Evolutionary conservation across 225 moss, liverwort and hornwort species (phyloP).

Genomic region (Marchantia polymorpha): DNA sequence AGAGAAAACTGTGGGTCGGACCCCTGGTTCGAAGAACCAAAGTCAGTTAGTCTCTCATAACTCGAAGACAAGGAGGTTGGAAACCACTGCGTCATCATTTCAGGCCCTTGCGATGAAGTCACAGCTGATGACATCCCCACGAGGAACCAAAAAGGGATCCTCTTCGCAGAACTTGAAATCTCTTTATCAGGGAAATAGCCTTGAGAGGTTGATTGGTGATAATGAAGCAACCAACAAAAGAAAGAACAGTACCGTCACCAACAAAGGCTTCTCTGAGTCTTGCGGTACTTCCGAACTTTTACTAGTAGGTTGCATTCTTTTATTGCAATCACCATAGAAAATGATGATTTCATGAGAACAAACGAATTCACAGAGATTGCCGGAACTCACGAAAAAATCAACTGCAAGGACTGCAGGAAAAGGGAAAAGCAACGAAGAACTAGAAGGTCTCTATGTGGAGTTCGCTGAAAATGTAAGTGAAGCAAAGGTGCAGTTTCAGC

Average conservation of each 20-base stretch:
- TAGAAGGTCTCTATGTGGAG: constrained; percentile 27
- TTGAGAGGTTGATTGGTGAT: constrained; percentile 11
- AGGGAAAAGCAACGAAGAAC: constrained; percentile 34
- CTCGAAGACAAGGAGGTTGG: constrained; percentile 10
- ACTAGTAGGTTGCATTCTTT: neutral
- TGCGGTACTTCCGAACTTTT: constrained; percentile 15
- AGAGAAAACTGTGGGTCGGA: constrained; percentile 8
- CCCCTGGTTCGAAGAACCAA: neutral
- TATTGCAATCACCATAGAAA: neutral
- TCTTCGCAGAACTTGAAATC: constrained; percentile 15
- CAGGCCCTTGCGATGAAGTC: neutral
- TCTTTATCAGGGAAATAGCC: neutral
- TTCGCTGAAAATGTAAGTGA: constrained; percentile 31
- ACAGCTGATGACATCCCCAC: neutral
- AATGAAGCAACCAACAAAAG: constrained; percentile 14
- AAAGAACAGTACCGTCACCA: constrained; percentile 8
- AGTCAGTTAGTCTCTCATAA: neutral
- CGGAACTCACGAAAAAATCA: constrained; percentile 9
- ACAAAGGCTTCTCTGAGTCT: constrained; percentile 3
- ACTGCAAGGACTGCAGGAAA: constrained; percentile 4
- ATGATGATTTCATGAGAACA: neutral
- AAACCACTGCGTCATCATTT: constrained; percentile 7
- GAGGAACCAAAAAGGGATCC: constrained; percentile 18
- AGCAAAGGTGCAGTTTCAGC: neutral
- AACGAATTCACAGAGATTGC: neutral